Conservation (phyloP, 2,329 filamentous ascomycete species). For the Claviceps sp. region DNA sequence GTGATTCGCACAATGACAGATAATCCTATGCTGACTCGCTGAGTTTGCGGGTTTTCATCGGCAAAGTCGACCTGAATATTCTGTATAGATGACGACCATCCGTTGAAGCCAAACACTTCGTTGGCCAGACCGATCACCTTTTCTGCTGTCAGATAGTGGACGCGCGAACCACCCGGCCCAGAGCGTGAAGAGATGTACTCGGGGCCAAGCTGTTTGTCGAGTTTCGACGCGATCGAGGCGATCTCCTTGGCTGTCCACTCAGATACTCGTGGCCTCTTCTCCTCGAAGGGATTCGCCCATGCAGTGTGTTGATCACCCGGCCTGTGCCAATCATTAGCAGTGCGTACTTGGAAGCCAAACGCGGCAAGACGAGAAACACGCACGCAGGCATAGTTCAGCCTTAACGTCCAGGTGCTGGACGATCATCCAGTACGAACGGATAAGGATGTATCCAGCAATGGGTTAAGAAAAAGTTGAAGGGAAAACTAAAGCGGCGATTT, state of each 20-base stretch:
- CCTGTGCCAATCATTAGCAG: slow-evolving; percentile 26
- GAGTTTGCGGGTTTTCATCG: slow-evolving; percentile 67
- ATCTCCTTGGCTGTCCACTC: slow-evolving; percentile 86
- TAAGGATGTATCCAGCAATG: not conserved
- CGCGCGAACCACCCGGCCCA: slow-evolving; percentile 70
- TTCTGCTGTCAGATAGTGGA: slow-evolving; percentile 91
- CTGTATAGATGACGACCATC: slow-evolving; percentile 93
- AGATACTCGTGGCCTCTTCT: slow-evolving; percentile 51
- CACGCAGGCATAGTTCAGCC: slow-evolving; percentile 29
- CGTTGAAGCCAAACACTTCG: slow-evolving; percentile 92
- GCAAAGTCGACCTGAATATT: slow-evolving; percentile 93
- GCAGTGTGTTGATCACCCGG: slow-evolving; percentile 50
- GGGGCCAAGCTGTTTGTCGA: slow-evolving; percentile 88
- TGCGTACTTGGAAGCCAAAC: slow-evolving; percentile 2
- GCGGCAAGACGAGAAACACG: slow-evolving; percentile 11
- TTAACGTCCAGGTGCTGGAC: not conserved
- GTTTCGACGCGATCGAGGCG: slow-evolving; percentile 68
- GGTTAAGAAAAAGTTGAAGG: too few species aligned
- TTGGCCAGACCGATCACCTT: slow-evolving; percentile 94
- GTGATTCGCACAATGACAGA: slow-evolving; percentile 87
- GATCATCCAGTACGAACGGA: not conserved
- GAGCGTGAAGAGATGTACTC: slow-evolving; percentile 86
- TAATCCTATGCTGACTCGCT: slow-evolving; percentile 71
- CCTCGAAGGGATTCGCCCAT: slow-evolving; percentile 69
- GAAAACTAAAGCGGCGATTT: not conserved